phyloP scores from a whole-genome alignment of 2,329 filamentous ascomycete species.

The Salinomyces thailandicus region DNA sequence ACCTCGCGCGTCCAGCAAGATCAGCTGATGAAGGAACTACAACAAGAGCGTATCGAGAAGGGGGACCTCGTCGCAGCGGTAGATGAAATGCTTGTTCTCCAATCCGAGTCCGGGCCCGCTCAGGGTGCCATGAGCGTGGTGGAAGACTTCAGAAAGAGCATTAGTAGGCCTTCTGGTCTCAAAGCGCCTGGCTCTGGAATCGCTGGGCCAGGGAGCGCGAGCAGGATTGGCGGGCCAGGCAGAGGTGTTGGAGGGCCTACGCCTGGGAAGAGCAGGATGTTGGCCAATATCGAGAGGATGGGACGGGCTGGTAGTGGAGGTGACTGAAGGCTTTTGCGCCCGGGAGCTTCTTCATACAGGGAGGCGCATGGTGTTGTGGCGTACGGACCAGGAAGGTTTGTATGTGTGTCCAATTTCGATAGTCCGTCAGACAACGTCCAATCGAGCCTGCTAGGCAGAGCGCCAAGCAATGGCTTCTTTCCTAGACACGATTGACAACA shows the following conservation, averaged over 20 bases:
- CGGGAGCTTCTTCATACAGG: too few species aligned
- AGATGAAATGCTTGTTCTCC: conserved; percentile 72
- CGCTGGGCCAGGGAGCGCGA: conserved; percentile 28
- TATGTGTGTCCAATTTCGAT: too few species aligned
- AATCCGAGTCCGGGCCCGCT: conserved; percentile 26
- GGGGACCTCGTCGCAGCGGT: conserved; percentile 70
- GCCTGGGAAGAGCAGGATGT: conserved; percentile 56
- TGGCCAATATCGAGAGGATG: conserved; percentile 84
- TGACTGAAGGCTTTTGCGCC: too few species aligned
- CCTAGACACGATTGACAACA: too few species aligned
- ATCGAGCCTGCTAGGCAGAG: too few species aligned
- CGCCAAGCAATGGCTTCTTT: too few species aligned
- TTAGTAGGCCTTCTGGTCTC: conserved; percentile 44
- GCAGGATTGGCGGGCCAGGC: conserved; percentile 34
- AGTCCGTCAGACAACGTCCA: too few species aligned
- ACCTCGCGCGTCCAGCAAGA: conserved; percentile 61
- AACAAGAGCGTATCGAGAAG: conserved; percentile 71
- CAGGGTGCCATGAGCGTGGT: conserved; percentile 26
- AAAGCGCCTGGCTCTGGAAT: conserved; percentile 45
- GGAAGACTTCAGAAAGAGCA: conserved; percentile 45
- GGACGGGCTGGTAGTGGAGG: conserved; percentile 38
- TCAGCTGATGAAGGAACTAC: conserved; percentile 57
- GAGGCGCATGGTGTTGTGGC: too few species aligned
- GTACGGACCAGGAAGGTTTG: too few species aligned
- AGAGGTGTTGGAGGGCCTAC: neutral